Evolutionary conservation across 139 green algal species (phyloP).

Genomic region (Chlorella sp.): DNA sequence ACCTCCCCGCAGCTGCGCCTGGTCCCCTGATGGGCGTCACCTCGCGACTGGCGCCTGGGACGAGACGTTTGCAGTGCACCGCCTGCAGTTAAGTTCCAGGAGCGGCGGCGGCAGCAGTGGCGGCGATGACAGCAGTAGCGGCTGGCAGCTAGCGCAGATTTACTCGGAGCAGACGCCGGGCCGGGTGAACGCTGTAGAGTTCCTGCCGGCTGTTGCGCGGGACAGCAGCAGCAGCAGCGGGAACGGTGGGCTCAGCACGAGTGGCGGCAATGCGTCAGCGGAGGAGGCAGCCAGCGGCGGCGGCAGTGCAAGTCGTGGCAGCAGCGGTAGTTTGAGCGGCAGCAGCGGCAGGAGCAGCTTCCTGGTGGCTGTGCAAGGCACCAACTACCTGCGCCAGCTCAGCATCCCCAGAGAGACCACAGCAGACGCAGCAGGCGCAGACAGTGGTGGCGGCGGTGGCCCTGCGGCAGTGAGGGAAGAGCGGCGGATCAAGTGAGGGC

Average conservation of each 20-base stretch:
- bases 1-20: not conserved
- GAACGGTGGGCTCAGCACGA: no score
- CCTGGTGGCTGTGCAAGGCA: conserved; percentile 43
- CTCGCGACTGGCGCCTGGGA: conserved; percentile 57
- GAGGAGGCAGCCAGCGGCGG: not conserved
- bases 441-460: not conserved
- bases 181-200: conserved; percentile 47
- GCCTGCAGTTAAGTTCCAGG: not conserved
- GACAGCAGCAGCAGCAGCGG: not conserved
- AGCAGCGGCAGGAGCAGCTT: not conserved
- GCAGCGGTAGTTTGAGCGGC: no score
- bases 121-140: not conserved
- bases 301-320: no score
- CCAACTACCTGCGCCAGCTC: conserved; percentile 45
- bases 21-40: not conserved
- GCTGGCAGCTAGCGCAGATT: not conserved
- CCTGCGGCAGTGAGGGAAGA: conserved; percentile 9
- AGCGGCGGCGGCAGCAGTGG: not conserved
- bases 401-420: not conserved
- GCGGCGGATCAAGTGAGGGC: conserved; percentile 51
- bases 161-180: conserved; percentile 7
- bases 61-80: conserved; percentile 41
- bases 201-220: conserved; percentile 20
- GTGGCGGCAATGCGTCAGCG: not conserved
- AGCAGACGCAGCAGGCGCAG: not conserved